Evolutionary conservation across 257 asterid genomes (phyloP), one percentile per base, ranked within the genome.

Genomic region (Solanum chiquidenum): DNA sequence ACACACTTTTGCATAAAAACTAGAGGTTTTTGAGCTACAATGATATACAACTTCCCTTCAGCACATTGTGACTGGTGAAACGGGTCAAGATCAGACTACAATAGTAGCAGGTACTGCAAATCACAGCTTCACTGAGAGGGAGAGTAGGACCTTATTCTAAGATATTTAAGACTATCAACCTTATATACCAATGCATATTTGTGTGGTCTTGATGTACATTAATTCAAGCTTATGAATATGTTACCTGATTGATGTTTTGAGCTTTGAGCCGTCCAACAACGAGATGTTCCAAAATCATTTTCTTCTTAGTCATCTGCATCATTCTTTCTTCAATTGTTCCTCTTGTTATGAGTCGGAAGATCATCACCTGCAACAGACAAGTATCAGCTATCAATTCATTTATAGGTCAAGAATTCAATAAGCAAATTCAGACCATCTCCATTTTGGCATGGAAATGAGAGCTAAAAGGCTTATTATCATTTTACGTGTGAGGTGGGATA

Each of bases 271-370:
- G 92, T 83, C 99, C 99, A 62, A 97, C 99, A 89, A 97, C 99
- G 13, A 97, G 95, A 92, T 97, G 99, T 89, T 97, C 99, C 90
- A 97, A 91, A 89, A 97, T 95, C 99, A 97, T 97, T 94, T 97
- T 97, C 93, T 97, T 97, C 91, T 97, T 97, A n/a, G 99, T 97
- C 99, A 97, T 93, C 89, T 97, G 96, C 99, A 97, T 97, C 99
- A 97, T 97, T 90, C 99, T 92, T 92, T 97, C 99, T 90, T 97
- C 99, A 91, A 97, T 97, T 86, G 98, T 95, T 87, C 98, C 99
- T 91, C 99, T 93, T 40, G 96, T 83, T 87, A 97, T 86, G 86
- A 97, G 96, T 82, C 99, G 94, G 92, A 90, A 97, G 87, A 97
- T 97, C 99, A 97, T 93, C 34, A 97, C 99, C 99, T 97, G 94